Base-by-base conservation (phyloP, 176 grass and related monocot genomes). In the Hsuehochloa calcarea region DNA sequence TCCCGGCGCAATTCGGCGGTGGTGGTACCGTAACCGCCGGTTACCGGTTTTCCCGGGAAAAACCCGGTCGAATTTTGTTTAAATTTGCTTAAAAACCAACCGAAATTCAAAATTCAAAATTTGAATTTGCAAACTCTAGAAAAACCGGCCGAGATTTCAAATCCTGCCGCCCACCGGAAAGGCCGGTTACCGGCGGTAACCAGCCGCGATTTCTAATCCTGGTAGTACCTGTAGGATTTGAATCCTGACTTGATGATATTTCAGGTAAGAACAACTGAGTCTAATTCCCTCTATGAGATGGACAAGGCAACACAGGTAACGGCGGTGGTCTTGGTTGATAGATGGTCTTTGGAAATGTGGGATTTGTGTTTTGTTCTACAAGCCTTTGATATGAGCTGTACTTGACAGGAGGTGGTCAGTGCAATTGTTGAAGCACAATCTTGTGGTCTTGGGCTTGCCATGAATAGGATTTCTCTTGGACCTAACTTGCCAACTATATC, bases 201-300 rank as follows among this genome's bases (percentile, higher is more conserved):
- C n/a, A n/a, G n/a, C n/a, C n/a, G n/a, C n/a, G n/a, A n/a, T n/a
- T n/a, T n/a, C n/a, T n/a, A n/a, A 58, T 78, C n/a, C 11, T 74
- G 38, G 4, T 79, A 37, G 38, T 56, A 65, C 23, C 15, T 77
- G 4, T 59, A 70, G 74, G 35, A 67, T 34, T 82, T 83, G 3
- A 65, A 49, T 78, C 20, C 39, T 39, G 83, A 64, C 50, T 71
- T 87, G 69, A 64, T 87, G 59, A 75, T 72, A 80, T 91, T 85
- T 72, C 58, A 97, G 95, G 89, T 75, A 44, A 81, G 86, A 65
- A 82, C 87, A 65, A 73, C 85, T 64, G 92, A 97, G 81, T 70
- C 85, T 54, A 97, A 97, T 89, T 93, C 92, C 27, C 89, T 97
- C 3, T 97, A 97, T 40, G 95, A 91, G 81, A 93, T 97, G 92